phyloP scores from a whole-genome alignment of 2,329 filamentous ascomycete genomes.

The Fusarium sp. region DNA sequence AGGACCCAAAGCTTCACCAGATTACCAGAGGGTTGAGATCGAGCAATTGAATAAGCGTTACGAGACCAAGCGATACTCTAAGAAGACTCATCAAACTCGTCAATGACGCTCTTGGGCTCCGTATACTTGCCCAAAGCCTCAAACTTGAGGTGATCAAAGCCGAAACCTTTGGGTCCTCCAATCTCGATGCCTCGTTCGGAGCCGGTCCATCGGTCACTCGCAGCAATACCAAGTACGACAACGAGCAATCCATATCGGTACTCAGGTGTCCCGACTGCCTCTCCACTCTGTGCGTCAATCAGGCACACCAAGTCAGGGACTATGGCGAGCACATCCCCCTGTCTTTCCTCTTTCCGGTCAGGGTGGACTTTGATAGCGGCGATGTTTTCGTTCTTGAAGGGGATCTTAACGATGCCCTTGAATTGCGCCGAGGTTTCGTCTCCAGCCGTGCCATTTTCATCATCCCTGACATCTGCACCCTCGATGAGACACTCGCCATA shows the following conservation, averaged over 20 bases:
- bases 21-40: background rate
- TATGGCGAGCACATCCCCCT: constrained; percentile 60
- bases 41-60: background rate
- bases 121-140: constrained; percentile 60
- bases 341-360: constrained; percentile 51
- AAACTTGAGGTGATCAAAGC: constrained; percentile 61
- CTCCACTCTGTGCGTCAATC: constrained; percentile 67
- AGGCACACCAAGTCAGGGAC: constrained; percentile 69
- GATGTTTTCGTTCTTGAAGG: constrained; percentile 82
- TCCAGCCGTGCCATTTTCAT: constrained; percentile 24
- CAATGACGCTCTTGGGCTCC: constrained; percentile 65
- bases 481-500: constrained; percentile 71
- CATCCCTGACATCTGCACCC: constrained; percentile 56
- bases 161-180: constrained; percentile 63
- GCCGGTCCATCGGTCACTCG: constrained; percentile 59
- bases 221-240: constrained; percentile 60
- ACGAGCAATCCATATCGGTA: constrained; percentile 66
- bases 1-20: background rate
- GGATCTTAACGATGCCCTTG: constrained; percentile 68
- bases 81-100: constrained; percentile 55
- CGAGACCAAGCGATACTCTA: background rate
- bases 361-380: constrained; percentile 60
- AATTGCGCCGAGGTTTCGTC: constrained; percentile 41
- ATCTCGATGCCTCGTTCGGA: constrained; percentile 60
- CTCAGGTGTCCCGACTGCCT: constrained; percentile 68